These are phyloP conservation scores for Ceratocystiopsis sp. DNA, from an alignment of 2,329 filamentous ascomycete genomes.

Conservation along the genomic window DNA sequence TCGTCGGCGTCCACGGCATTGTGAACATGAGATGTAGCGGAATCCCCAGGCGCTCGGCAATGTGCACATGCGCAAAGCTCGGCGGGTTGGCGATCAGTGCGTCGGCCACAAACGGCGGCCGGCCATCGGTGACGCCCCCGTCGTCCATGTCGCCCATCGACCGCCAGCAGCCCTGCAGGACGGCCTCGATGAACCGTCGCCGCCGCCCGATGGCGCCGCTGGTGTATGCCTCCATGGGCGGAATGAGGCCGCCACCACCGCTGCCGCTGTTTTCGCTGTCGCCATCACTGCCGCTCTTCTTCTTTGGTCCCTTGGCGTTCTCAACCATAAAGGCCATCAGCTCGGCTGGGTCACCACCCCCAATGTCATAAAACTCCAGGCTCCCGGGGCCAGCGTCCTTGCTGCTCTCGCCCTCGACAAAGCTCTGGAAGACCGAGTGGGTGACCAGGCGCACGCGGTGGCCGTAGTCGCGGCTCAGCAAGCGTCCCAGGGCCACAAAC, in stretches of 20 bases:
- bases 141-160: constrained; percentile 21
- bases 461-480: constrained; percentile 44
- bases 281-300: neutral
- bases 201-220: constrained; percentile 63
- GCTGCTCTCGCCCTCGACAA: constrained; percentile 30
- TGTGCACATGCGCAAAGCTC: constrained; percentile 48
- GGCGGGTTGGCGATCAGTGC: constrained; percentile 49
- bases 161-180: constrained; percentile 73
- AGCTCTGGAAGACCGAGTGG: constrained; percentile 48
- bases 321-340: constrained; percentile 88
- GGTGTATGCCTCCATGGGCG: constrained; percentile 58
- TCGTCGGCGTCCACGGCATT: constrained; percentile 32
- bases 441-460: constrained; percentile 62
- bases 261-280: neutral
- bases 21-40: constrained; percentile 65
- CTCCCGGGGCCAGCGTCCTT: constrained; percentile 8
- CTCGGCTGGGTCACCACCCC: constrained; percentile 52
- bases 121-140: neutral
- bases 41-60: constrained; percentile 46
- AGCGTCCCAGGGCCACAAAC: constrained; percentile 52
- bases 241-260: constrained; percentile 49
- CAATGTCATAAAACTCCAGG: constrained; percentile 60
- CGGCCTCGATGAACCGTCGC: constrained; percentile 58
- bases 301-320: constrained; percentile 32
- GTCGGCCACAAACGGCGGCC: constrained; percentile 42